Percentiles rank a stretch among this genome's conserved stretches.
These are phyloP conservation scores for Aphanomyces stellatus DNA, from an alignment of 352 stramenopile species.

Conservation along the genomic window DNA sequence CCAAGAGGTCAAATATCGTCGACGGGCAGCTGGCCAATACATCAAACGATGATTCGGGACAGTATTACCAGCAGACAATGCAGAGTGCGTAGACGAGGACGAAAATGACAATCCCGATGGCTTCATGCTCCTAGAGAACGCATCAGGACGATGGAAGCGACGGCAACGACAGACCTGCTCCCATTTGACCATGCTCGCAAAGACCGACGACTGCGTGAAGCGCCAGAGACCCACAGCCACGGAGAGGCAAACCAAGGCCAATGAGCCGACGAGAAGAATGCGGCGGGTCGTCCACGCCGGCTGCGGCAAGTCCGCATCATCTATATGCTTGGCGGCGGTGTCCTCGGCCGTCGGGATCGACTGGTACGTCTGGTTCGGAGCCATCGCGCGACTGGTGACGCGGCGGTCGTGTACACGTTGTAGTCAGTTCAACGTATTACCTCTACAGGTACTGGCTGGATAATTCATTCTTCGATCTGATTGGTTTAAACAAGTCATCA, in stretches of 20 bases:
- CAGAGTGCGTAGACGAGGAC: neutral
- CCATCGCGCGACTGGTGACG: no score
- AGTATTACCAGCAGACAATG: neutral
- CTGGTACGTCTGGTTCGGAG: no score
- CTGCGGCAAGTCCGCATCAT: no score
- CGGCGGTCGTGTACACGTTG: no score
- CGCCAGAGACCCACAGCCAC: neutral
- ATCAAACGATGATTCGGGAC: neutral
- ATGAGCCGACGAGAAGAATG: no score
- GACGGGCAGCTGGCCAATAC: constrained; percentile 47
- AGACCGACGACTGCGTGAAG: neutral
- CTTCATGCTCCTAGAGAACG: neutral
- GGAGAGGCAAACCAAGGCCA: neutral
- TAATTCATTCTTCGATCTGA: no score
- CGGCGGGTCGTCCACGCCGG: no score
- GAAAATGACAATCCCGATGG: neutral
- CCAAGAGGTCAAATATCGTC: constrained; percentile 64
- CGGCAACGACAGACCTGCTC: neutral
- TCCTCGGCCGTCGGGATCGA: no score
- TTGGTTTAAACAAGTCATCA: no score
- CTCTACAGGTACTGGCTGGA: no score
- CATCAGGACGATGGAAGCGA: neutral
- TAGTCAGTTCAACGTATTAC: no score
- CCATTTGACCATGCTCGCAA: neutral
- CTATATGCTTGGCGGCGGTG: no score